A percentile compares a stretch with the other conserved stretches of the same genome.
Evolutionary conservation across 805 yeast genomes (phyloP).

Genomic region (Metschnikowia similis): DNA sequence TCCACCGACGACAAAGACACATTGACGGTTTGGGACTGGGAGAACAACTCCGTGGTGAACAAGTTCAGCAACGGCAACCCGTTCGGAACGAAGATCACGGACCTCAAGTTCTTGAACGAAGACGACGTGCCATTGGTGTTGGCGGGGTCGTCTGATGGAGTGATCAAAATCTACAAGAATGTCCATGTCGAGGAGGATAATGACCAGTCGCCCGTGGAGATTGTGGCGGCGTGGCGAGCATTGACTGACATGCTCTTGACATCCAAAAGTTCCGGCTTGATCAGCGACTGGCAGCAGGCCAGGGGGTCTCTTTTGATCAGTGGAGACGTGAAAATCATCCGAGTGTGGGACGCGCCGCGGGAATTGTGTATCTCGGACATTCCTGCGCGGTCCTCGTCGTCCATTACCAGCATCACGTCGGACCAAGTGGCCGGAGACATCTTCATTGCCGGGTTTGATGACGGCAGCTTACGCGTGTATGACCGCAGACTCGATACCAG

Average conservation of each 20-base stretch:
- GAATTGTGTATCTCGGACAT: conserved; percentile 83
- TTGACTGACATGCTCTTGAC: conserved; percentile 79
- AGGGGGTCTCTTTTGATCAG: conserved; percentile 87
- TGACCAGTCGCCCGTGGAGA: conserved; percentile 42
- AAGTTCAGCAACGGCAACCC: conserved; percentile 83
- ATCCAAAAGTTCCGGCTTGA: conserved; percentile 75
- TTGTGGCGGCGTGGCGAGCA: conserved; percentile 90
- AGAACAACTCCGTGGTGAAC: conserved; percentile 48
- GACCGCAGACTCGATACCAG: conserved; percentile 83
- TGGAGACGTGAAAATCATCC: conserved; percentile 88
- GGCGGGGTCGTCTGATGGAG: conserved; percentile 92
- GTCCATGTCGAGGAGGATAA: conserved; percentile 41
- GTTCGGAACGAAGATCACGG: conserved; percentile 83
- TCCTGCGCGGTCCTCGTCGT: conserved; percentile 85
- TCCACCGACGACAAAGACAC: conserved; percentile 82
- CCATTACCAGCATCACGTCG: conserved; percentile 85
- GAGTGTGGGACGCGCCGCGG: conserved; percentile 96
- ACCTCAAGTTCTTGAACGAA: conserved; percentile 80
- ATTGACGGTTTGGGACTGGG: conserved; percentile 88
- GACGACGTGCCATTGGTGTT: conserved; percentile 83
- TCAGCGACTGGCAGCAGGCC: conserved; percentile 96
- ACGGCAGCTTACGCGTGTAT: conserved; percentile 83
- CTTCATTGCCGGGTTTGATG: conserved; percentile 88
- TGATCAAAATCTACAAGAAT: conserved; percentile 78
- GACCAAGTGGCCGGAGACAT: conserved; percentile 94